Conservation (phyloP, 2,329 filamentous ascomycete genomes). For the Ascochyta viciae-villosae region DNA sequence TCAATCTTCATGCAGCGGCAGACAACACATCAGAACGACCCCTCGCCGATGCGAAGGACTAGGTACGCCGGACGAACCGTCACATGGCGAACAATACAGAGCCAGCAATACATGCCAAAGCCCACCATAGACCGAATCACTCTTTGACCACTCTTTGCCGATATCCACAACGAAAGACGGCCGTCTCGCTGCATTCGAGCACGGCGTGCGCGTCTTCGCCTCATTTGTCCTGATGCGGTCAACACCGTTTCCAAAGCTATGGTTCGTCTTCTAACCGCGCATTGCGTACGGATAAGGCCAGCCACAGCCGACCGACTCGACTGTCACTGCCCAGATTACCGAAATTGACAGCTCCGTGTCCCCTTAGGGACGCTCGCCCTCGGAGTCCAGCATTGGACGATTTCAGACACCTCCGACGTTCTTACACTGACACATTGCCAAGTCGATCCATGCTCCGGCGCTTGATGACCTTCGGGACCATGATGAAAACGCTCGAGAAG, state of each 20-base stretch:
- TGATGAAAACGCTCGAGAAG: slow-evolving; percentile 9
- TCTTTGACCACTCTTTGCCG: slow-evolving; percentile 1
- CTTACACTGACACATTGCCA: slow-evolving; percentile 2
- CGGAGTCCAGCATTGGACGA: background rate
- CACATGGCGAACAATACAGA: too few species aligned
- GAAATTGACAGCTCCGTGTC: background rate
- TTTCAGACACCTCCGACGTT: slow-evolving; percentile 2
- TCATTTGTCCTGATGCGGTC: slow-evolving; percentile 8
- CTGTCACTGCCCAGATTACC: background rate
- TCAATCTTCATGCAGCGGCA: background rate
- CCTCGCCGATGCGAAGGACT: background rate
- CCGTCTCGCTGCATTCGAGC: background rate
- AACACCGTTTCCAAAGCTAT: background rate
- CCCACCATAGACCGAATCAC: background rate
- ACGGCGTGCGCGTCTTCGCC: slow-evolving; percentile 1
- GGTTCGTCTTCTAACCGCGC: slow-evolving; percentile 5
- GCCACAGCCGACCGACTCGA: slow-evolving; percentile 10
- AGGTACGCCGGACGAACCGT: background rate
- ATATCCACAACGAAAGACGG: background rate
- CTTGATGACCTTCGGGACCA: background rate
- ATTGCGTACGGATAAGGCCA: slow-evolving; percentile 12
- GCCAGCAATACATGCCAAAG: background rate
- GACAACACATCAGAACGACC: slow-evolving; percentile 10
- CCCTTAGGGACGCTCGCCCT: slow-evolving; percentile 2
- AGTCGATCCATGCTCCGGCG: background rate